Base-by-base conservation (phyloP, 257 asterid genomes). In the Eucommia ulmoides region DNA sequence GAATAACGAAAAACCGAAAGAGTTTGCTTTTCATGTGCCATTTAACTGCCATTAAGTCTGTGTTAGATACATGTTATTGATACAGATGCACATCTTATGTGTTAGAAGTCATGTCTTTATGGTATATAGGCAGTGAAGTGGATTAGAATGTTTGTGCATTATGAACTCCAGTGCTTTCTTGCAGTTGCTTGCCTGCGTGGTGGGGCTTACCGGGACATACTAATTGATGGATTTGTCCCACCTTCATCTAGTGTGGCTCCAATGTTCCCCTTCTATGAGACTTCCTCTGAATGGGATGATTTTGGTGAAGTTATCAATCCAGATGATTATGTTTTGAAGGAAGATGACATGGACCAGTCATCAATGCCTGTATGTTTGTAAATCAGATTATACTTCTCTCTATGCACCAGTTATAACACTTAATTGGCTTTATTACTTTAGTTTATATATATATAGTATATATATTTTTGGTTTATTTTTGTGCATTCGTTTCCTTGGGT, bases 281-380 rank as follows among this genome's bases (percentile, higher is more conserved):
- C 65, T 50, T 49, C 86, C 17, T 54, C 71, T 0, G 96, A 79
- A 62, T 91, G 99, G 99, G 99, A 91, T 79, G 99, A 91, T 71
- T 91, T 83, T 67, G 95, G 99, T 47, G 99, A 91, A 69, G 85
- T 86, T 61, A 81, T 91, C 64, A 81, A 91, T 63, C 96, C 93
- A 24, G 96, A 91, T 75, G 95, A 91, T 80, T 91, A 81, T 65
- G 77, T 55, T 45, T 71, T 69, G 59, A 77, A 81, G 73, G 93
- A 74, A 59, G 93, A 77, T 56, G 84, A 79, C 64, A 79, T 77
- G 75, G 92, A 74, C 66, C 81, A 58, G 52, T 59, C 74, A 54
- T 72, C 63, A 41, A 68, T 79, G 78, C 77, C 21, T 23, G 94
- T 85, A 65, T 77, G 84, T 58, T 72, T 61, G 58, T 61, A 20